Base-by-base conservation (phyloP, 1,284 basidiomycete genomes). In the Moesziomyces parantarcticus region DNA sequence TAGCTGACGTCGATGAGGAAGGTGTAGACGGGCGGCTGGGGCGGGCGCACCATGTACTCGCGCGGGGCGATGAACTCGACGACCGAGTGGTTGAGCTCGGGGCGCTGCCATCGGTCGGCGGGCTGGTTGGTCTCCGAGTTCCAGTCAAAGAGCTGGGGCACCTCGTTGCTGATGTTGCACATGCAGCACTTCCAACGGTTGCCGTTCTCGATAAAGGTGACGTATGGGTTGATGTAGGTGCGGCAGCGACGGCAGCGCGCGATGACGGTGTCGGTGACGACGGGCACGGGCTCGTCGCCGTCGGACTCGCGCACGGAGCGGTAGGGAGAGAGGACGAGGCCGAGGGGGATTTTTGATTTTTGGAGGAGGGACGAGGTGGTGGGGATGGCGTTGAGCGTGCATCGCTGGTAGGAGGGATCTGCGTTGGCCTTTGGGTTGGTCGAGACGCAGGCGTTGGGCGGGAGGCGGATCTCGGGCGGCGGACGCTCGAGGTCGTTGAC, bases 151-250 rank as follows among this genome's bases (percentile, higher is more conserved):
- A 97, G 88, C 83, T 98, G 95, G 9, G 97, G 97, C 1, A 99
- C 96, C 85, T 99, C 97, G 85, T 99, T 99, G 61, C 92, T 92
- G 88, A 99, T 91, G 80, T 92, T 93, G 86, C 97, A 99, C 93
- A 99, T 95, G 86, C 94, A 97, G 66, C 97, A 99, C 84, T 97
- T 93, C 97, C 97, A 98, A 87, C 95, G 89, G 85, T 94, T 95
- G 36, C 97, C 97, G 67, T 94, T 94, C 83, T 99, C 97, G 82
- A 97, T 94, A 84, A 99, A 99, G 77, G 94, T 93, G 42, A 98
- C 95, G 83, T 93, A 99, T 5, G 97, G 96, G 84, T 99, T 98
- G 86, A 99, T 99, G 86, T 99, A 99, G 44, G 94, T 93, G 80
- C 97, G 89, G 88, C 97, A 99, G 41, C 96, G 90, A 69, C 97